Evolutionary conservation across 768 basidiomycete genomes (phyloP).

Genomic region (Lactarius hengduanensis): DNA sequence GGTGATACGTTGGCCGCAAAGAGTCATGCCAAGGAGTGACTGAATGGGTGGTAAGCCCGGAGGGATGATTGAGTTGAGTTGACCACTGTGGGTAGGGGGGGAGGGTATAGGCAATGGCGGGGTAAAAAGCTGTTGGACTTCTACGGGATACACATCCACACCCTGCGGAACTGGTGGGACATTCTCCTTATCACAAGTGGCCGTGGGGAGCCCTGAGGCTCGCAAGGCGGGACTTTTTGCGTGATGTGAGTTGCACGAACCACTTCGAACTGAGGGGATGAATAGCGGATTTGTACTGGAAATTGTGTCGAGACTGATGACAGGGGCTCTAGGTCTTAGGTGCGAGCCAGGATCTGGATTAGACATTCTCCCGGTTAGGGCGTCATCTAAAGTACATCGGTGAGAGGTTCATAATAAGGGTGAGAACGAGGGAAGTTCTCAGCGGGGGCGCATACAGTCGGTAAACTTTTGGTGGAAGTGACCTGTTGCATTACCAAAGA

Average conservation of each 20-base stretch:
- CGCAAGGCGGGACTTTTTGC: not conserved
- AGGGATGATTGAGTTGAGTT: conserved; percentile 1
- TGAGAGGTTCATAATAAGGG: not conserved
- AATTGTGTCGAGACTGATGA: not conserved
- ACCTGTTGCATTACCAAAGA: not conserved
- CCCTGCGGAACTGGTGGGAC: not conserved
- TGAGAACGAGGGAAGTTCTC: not conserved
- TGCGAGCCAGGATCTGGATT: not conserved
- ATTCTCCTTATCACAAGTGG: not conserved
- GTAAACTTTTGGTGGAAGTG: not conserved
- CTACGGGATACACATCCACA: not conserved
- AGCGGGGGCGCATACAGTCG: conserved; percentile 2
- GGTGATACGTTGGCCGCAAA: conserved; percentile 22
- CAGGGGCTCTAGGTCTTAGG: not conserved
- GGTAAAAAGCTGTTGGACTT: not conserved
- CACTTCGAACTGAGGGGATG: not conserved
- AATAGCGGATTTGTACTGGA: not conserved
- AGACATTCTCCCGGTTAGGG: not conserved
- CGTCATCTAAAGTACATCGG: not conserved
- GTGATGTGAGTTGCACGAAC: not conserved
- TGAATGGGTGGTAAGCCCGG: conserved; percentile 21
- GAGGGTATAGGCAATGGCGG: not conserved
- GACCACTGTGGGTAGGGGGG: not conserved
- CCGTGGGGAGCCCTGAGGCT: not conserved
- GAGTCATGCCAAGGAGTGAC: conserved; percentile 22